Base-by-base conservation (phyloP, 1,284 basidiomycete species). In the Ganoderma meredithae region DNA sequence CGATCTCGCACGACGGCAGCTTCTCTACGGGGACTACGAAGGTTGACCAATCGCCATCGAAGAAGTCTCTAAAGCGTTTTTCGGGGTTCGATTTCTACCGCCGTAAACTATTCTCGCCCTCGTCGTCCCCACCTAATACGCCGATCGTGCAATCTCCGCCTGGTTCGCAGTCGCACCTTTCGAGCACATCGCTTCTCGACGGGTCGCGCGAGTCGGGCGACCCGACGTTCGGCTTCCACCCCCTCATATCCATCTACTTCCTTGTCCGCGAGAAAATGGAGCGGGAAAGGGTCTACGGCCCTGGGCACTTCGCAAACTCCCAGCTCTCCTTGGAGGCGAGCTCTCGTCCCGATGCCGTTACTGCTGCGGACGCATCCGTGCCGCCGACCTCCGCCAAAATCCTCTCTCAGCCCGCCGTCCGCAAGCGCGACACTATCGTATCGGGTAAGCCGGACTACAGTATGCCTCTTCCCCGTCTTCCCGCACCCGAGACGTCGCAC, bases 31-130 rank as follows among this genome's bases (percentile, higher is more conserved):
- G 79, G 27, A 79, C 80, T 22, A 82, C 78, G 64, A 85, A 83
- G 72, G 75, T 75, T 62, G 79, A 82, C 67, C 79, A 81, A 63
- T 83, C 83, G 0, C 83, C 83, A 13, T 83, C 85, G 27, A 89
- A 86, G 79, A 90, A 89, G 78, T 83, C 85, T 4, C 10, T 49
- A 25, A 90, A 77, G 62, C 79, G 86, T 70, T 98, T 99, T 79
- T 96, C 94, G 31, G 97, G 96, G 2, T 95, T 99, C 76, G 96
- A 98, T 76, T 98, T 97, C 78, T 98, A 98, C 78, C 88, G 94
- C 41, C 90, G 93, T 75, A 98, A 97, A 81, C 82, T 99, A 55
- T 95, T 96, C 80, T 89, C 91, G 0, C 87, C 89, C 9, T 81
- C 83, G 2, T 87, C 90, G n/a, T 90, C 87, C 0, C 88, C 87